Conservation (phyloP, 2,329 filamentous ascomycete species). For the Phoma sp. region DNA sequence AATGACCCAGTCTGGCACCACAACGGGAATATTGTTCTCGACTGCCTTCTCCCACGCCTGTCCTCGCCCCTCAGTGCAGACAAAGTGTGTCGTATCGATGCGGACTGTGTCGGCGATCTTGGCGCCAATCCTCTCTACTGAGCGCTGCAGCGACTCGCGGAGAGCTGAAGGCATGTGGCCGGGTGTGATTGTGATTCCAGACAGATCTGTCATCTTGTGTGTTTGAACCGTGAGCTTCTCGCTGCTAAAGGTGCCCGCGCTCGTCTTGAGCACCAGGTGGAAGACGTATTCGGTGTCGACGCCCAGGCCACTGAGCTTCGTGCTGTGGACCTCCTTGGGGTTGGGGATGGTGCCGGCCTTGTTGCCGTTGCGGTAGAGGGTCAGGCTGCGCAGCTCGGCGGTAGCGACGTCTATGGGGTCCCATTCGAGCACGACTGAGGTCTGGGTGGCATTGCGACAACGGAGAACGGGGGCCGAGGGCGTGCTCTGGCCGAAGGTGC, state of each 20-base stretch:
- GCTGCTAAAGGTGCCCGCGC: conserved; percentile 83
- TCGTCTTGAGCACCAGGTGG: conserved; percentile 89
- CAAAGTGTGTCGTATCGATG: conserved; percentile 98
- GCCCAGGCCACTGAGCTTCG: conserved; percentile 95
- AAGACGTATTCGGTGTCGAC: conserved; percentile 97
- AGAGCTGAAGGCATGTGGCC: conserved; percentile 79
- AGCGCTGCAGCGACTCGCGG: conserved; percentile 75
- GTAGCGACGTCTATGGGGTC: conserved; percentile 93
- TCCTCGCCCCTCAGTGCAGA: conserved; percentile 91
- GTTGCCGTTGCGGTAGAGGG: conserved; percentile 92
- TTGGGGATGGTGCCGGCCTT: conserved; percentile 95
- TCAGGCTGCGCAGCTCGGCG: conserved; percentile 86
- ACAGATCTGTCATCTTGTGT: conserved; percentile 98
- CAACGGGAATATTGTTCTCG: conserved; percentile 97
- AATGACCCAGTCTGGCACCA: conserved; percentile 95
- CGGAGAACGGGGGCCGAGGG: conserved; percentile 81
- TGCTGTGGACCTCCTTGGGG: conserved; percentile 86
- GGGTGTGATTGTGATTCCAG: conserved; percentile 91
- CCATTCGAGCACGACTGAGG: conserved; percentile 98
- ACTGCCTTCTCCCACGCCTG: conserved; percentile 94
- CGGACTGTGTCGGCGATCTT: conserved; percentile 89
- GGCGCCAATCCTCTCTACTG: conserved; percentile 87
- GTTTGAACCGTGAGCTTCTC: conserved; percentile 87
- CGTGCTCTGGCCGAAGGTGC: conserved; percentile 81
- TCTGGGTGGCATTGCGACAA: conserved; percentile 97